These are phyloP conservation scores for Articulospora tetracladia DNA, from an alignment of 495 filamentous ascomycete genomes.

Conservation along the genomic window DNA sequence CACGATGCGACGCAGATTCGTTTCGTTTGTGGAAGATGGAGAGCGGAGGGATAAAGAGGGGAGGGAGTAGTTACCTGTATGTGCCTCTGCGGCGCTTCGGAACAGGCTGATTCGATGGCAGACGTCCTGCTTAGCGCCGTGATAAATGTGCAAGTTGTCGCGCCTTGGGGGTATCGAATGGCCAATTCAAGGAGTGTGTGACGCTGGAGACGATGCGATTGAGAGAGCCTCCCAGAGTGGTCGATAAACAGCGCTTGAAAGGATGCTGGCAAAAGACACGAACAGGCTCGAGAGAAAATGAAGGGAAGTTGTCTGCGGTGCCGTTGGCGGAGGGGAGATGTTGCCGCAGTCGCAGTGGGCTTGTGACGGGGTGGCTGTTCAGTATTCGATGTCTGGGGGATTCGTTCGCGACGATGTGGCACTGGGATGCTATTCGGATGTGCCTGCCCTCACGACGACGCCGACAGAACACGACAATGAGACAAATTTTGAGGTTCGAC, in stretches of 20 bases:
- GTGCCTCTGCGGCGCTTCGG: slow-evolving; percentile 21
- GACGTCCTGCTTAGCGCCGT: slow-evolving; percentile 22
- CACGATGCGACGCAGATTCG: neutral
- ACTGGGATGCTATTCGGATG: neutral
- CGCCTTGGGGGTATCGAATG: slow-evolving; percentile 12
- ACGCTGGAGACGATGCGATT: neutral
- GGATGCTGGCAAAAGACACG: slow-evolving; percentile 13
- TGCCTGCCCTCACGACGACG: slow-evolving; percentile 12
- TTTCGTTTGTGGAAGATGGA: neutral
- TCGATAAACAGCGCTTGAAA: slow-evolving; percentile 14
- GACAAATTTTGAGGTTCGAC: slow-evolving; percentile 8
- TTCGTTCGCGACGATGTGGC: neutral
- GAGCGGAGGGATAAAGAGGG: slow-evolving; percentile 7
- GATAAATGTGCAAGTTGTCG: slow-evolving; percentile 7
- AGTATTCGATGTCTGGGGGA: neutral
- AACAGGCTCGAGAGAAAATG: slow-evolving; percentile 10
- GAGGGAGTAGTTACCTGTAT: slow-evolving; percentile 19
- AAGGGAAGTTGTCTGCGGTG: slow-evolving; percentile 5
- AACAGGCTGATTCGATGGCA: slow-evolving; percentile 18
- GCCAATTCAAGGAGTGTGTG: slow-evolving; percentile 6
- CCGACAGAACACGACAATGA: slow-evolving; percentile 7
- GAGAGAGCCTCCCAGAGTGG: neutral
- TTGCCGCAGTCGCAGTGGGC: slow-evolving; percentile 10
- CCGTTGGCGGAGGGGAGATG: slow-evolving; percentile 2
- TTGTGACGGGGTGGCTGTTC: neutral